Conservation (phyloP, 2,329 filamentous ascomycete species). For the Arthrobotrys musiformis region DNA sequence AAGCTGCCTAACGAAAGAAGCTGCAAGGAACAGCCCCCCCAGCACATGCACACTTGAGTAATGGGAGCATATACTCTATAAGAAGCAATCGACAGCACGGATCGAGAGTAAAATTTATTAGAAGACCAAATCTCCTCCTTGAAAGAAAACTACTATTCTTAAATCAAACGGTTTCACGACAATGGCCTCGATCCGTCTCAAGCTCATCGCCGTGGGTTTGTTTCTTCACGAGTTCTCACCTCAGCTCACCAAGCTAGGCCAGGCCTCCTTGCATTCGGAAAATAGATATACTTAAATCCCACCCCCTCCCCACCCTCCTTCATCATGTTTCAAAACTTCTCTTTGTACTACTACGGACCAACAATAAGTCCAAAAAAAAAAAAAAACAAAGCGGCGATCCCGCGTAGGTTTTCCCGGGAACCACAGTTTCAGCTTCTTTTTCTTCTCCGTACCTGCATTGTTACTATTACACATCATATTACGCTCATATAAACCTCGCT, state of each 20-base stretch:
- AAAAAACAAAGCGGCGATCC: constrained; percentile 20
- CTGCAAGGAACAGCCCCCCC: not conserved
- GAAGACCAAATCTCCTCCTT: not conserved
- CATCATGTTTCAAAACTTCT: not conserved
- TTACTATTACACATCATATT: not conserved
- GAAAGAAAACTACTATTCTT: not conserved
- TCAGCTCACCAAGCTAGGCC: too few species aligned
- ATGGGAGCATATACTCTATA: too few species aligned
- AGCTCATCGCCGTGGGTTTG: too few species aligned
- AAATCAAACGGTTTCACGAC: not conserved
- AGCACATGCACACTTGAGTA: too few species aligned
- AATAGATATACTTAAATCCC: not conserved
- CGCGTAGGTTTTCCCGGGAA: constrained; percentile 43
- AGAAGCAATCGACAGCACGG: too few species aligned
- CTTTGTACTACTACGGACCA: constrained; percentile 25
- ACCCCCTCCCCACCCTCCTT: not conserved
- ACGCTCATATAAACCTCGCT: too few species aligned
- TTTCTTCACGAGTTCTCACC: not conserved
- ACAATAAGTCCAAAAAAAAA: too few species aligned
- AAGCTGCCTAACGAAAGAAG: constrained; percentile 6
- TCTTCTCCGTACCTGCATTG: constrained; percentile 34
- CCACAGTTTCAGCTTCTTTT: constrained; percentile 51
- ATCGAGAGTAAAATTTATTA: too few species aligned
- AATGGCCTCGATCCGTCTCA: too few species aligned
- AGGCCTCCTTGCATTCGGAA: constrained; percentile 1